Percentiles rank a stretch among this genome's conserved stretches.
Conservation (phyloP, 2,329 filamentous ascomycete genomes). For the Dactylellina parvicollis region DNA sequence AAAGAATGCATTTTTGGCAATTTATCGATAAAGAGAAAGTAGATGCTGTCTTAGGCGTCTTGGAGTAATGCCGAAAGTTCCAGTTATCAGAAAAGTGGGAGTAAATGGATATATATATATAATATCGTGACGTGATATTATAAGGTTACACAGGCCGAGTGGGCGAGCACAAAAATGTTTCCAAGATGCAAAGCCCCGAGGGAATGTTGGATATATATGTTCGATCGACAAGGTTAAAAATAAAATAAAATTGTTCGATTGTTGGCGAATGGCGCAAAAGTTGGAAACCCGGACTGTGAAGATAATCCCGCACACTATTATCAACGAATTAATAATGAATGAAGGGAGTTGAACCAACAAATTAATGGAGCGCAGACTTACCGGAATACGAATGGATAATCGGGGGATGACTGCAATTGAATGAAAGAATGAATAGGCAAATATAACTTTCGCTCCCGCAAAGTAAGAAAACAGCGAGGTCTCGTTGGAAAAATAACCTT, state of each 20-base stretch:
- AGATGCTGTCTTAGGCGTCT: constrained; percentile 3
- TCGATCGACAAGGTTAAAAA: constrained; percentile 6
- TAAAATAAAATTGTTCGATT: constrained; percentile 3
- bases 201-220: constrained; percentile 17
- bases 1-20: constrained; percentile 33
- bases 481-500: constrained; percentile 38
- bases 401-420: constrained; percentile 13
- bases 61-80: neutral
- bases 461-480: constrained; percentile 7
- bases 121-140: constrained; percentile 8
- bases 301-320: constrained; percentile 18
- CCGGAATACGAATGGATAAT: constrained; percentile 22
- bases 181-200: neutral
- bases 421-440: constrained; percentile 22
- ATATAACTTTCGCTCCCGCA: constrained; percentile 5
- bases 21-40: constrained; percentile 3
- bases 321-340: constrained; percentile 19
- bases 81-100: constrained; percentile 1
- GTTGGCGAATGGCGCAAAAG: neutral
- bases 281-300: neutral
- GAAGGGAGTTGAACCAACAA: neutral
- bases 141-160: neutral
- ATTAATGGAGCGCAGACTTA: constrained; percentile 5
- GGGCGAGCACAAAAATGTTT: neutral
- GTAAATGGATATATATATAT: constrained; percentile 2